phyloP scores from a whole-genome alignment of 169 alveolate species.

The Eimeria acervulina region DNA sequence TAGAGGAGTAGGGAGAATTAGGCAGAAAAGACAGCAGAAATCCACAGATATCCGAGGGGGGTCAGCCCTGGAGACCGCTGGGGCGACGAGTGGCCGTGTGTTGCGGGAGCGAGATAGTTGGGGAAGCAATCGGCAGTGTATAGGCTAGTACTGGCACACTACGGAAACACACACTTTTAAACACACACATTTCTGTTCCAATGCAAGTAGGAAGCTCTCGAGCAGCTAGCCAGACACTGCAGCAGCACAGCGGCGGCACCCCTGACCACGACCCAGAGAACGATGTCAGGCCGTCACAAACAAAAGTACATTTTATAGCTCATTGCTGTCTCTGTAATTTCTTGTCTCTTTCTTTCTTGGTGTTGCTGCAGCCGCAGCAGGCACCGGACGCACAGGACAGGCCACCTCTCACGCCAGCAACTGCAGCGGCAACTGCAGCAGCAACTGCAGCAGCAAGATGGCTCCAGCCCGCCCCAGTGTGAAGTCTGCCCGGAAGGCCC shows the following conservation, averaged over 20 bases:
- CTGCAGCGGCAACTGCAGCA: constrained; percentile 74
- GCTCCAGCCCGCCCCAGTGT: constrained; percentile 80
- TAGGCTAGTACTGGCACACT: background rate
- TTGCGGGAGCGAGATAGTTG: constrained; percentile 5
- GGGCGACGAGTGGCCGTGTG: constrained; percentile 57
- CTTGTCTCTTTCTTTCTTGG: constrained; percentile 72
- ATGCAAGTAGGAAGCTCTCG: background rate
- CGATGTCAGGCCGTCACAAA: constrained; percentile 52
- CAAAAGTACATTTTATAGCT: constrained; percentile 48
- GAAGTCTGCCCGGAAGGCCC: constrained; percentile 78
- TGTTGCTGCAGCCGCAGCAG: constrained; percentile 79
- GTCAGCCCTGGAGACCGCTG: constrained; percentile 58
- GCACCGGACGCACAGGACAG: constrained; percentile 65
- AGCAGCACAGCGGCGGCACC: constrained; percentile 78
- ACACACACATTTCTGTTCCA: constrained; percentile 6
- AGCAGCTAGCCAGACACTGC: constrained; percentile 75
- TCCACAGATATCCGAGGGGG: background rate
- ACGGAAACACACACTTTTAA: background rate
- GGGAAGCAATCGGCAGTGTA: constrained; percentile 17
- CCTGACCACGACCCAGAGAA: constrained; percentile 51
- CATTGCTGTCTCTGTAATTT: constrained; percentile 73
- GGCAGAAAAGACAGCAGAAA: constrained; percentile 32
- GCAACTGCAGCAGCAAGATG: constrained; percentile 80
- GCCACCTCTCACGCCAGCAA: constrained; percentile 53
- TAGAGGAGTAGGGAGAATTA: background rate